phyloP scores from a whole-genome alignment of 306 rosid genomes.

The Lathyrus aphaca region DNA sequence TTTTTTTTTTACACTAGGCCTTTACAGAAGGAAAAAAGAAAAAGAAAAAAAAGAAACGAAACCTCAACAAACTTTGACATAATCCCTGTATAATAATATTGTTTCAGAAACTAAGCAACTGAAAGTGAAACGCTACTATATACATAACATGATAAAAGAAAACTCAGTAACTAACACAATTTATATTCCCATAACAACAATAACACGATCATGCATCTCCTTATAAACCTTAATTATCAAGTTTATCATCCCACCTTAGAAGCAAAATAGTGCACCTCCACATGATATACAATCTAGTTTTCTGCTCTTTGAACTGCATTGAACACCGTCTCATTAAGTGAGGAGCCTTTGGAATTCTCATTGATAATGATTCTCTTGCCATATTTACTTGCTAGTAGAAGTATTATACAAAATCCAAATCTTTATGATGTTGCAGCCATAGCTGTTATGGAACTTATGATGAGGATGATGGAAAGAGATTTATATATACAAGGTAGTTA shows the following conservation, averaged over 20 bases:
- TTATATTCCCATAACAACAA: too few species aligned
- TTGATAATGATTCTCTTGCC: conserved; percentile 43
- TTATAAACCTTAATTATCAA: neutral
- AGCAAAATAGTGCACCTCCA: conserved; percentile 72
- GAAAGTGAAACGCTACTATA: too few species aligned
- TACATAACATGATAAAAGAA: neutral
- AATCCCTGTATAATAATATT: too few species aligned
- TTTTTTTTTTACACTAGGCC: neutral
- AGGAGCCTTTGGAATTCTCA: conserved; percentile 40
- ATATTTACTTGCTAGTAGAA: neutral
- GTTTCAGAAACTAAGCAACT: too few species aligned
- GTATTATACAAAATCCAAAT: neutral
- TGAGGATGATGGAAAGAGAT: conserved; percentile 3
- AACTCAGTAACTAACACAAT: neutral
- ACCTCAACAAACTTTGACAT: neutral
- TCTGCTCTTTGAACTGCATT: conserved; percentile 58
- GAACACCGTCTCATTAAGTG: conserved; percentile 55
- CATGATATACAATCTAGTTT: conserved; percentile 61
- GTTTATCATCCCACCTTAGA: conserved; percentile 53
- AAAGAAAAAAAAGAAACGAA: neutral
- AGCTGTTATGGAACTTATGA: conserved; percentile 5
- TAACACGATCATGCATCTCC: too few species aligned
- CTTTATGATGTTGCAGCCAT: neutral
- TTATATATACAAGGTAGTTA: conserved; percentile 11
- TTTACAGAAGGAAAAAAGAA: neutral